phyloP scores from a whole-genome alignment of 1,284 basidiomycete species.

The Mycena sp. region DNA sequence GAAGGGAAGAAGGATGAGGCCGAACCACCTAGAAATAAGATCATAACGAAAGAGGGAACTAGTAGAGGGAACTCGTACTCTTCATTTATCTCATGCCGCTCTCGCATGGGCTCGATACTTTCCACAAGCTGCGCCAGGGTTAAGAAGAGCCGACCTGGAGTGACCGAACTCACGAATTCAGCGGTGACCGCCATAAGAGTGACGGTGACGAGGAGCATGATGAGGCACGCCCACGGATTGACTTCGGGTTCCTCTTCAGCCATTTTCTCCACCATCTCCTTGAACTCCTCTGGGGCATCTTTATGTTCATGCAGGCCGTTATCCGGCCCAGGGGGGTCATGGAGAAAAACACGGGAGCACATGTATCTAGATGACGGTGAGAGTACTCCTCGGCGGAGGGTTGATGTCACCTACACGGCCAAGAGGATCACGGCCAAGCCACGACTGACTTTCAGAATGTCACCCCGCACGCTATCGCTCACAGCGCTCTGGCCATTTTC shows the following conservation, averaged over 20 bases:
- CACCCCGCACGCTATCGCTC: constrained; percentile 51
- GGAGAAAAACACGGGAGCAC: constrained; percentile 69
- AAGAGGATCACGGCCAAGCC: constrained; percentile 70
- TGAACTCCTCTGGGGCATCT: constrained; percentile 55
- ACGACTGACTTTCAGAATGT: constrained; percentile 66
- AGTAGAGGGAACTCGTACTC: constrained; percentile 43
- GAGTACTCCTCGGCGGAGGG: background rate
- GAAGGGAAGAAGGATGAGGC: constrained; percentile 72
- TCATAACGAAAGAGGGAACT: background rate
- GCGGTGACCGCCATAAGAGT: constrained; percentile 70
- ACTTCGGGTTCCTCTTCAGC: constrained; percentile 58
- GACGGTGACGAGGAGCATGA: constrained; percentile 61
- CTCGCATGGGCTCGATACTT: constrained; percentile 63
- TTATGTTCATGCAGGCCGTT: constrained; percentile 51
- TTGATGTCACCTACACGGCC: constrained; percentile 54
- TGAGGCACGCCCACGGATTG: constrained; percentile 68
- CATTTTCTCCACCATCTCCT: constrained; percentile 50
- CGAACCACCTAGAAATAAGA: constrained; percentile 58
- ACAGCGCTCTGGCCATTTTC: constrained; percentile 43
- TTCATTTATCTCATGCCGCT: constrained; percentile 50
- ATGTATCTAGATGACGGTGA: constrained; percentile 57
- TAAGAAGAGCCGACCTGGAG: background rate
- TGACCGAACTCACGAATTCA: constrained; percentile 51
- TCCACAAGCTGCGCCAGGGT: constrained; percentile 54
- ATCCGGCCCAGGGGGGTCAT: constrained; percentile 70